Conservation (phyloP, 805 yeast species). For the Lipomyces mesembrius region DNA sequence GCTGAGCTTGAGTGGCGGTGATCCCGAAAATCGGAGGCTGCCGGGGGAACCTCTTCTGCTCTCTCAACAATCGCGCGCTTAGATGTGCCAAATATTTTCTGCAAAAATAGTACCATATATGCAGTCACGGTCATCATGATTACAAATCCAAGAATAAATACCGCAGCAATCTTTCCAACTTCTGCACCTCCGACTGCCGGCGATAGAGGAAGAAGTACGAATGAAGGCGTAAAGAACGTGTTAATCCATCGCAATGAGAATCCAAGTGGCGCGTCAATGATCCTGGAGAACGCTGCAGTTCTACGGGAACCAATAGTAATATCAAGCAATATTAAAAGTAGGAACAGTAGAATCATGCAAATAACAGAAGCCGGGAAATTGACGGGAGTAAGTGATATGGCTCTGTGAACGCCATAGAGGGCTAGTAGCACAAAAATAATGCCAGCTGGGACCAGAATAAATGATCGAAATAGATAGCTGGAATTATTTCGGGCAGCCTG, state of each 20-base stretch:
- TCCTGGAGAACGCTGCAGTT: slow-evolving; percentile 25
- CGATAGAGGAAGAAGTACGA: slow-evolving; percentile 70
- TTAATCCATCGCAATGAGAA: slow-evolving; percentile 78
- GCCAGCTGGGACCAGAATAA: slow-evolving; percentile 56
- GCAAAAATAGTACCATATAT: slow-evolving; percentile 53
- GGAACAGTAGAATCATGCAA: slow-evolving; percentile 65
- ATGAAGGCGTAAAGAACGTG: slow-evolving; percentile 76
- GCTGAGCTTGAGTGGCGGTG: slow-evolving; percentile 12
- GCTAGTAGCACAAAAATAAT: slow-evolving; percentile 52
- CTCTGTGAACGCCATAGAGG: slow-evolving; percentile 59
- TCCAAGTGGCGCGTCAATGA: slow-evolving; percentile 62
- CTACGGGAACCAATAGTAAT: slow-evolving; percentile 47
- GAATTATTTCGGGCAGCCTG: slow-evolving; percentile 24
- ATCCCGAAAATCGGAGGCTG: background rate
- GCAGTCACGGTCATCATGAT: slow-evolving; percentile 57
- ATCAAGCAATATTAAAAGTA: slow-evolving; percentile 51
- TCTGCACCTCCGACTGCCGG: slow-evolving; percentile 68
- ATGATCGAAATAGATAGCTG: slow-evolving; percentile 48
- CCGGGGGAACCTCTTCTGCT: slow-evolving; percentile 39
- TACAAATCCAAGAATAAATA: slow-evolving; percentile 68
- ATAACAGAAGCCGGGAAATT: slow-evolving; percentile 73
- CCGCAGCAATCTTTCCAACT: slow-evolving; percentile 73
- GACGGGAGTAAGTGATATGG: slow-evolving; percentile 54
- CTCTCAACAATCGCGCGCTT: slow-evolving; percentile 36
- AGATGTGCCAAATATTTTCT: slow-evolving; percentile 43